These are phyloP conservation scores for Penicillium sp. DNA, from an alignment of 2,329 filamentous ascomycete genomes.

Conservation along the genomic window DNA sequence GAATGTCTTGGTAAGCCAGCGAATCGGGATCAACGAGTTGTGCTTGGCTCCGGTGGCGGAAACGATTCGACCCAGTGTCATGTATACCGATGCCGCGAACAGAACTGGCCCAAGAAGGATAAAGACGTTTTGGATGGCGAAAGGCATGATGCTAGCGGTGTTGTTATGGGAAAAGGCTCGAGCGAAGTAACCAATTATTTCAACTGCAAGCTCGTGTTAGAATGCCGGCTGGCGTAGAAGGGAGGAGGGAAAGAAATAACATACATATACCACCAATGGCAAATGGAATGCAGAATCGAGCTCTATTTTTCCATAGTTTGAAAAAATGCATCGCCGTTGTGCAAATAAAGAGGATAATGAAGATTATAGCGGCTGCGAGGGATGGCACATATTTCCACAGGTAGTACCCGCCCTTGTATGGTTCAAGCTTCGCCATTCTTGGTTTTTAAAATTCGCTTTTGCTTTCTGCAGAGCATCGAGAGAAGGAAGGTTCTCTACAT, in stretches of 20 bases:
- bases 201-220: neutral
- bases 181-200: neutral
- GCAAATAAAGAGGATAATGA: slow-evolving; percentile 23
- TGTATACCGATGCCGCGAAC: slow-evolving; percentile 2
- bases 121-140: neutral
- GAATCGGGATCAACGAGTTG: neutral
- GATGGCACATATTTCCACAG: slow-evolving; percentile 23
- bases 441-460: no score
- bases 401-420: no score
- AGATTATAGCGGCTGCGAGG: slow-evolving; percentile 23
- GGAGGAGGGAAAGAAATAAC: slow-evolving; percentile 1
- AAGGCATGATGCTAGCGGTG: neutral
- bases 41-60: neutral
- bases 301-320: slow-evolving; percentile 22
- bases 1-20: neutral
- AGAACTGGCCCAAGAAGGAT: neutral
- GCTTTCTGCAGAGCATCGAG: no score
- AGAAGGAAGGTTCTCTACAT: no score
- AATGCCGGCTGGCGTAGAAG: no score
- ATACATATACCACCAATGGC: slow-evolving; percentile 39
- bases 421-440: no score
- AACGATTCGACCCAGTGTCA: neutral
- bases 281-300: slow-evolving; percentile 30
- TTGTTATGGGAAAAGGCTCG: neutral
- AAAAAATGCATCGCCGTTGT: slow-evolving; percentile 22